A percentile compares a stretch with the other conserved stretches of the same genome.
These are phyloP conservation scores for Starmera caribaea DNA, from an alignment of 805 yeast genomes.

Conservation along the genomic window DNA sequence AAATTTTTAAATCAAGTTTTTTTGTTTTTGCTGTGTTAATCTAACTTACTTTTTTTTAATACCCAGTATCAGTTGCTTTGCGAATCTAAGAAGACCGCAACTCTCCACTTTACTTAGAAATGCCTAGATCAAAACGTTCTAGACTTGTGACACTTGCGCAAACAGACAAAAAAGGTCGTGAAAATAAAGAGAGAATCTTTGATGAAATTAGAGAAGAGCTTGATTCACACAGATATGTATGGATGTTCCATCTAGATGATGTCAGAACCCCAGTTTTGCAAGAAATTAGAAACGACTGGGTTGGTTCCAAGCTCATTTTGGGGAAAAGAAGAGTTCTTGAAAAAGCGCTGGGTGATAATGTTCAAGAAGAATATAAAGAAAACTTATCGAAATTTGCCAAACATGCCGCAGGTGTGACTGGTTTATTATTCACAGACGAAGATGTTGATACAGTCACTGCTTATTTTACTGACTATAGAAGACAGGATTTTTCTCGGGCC, in stretches of 20 bases:
- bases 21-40: no score
- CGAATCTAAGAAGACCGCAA: no score
- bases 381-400: slow-evolving; percentile 63
- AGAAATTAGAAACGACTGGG: slow-evolving; percentile 88
- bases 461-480: slow-evolving; percentile 73
- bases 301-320: slow-evolving; percentile 77
- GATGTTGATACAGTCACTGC: slow-evolving; percentile 77
- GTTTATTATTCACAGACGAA: slow-evolving; percentile 85
- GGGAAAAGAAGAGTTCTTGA: slow-evolving; percentile 92
- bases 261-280: slow-evolving; percentile 95
- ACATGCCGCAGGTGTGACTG: slow-evolving; percentile 68
- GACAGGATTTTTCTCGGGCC: slow-evolving; percentile 82
- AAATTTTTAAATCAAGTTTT: no score
- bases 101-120: no score
- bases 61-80: not conserved
- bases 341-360: slow-evolving; percentile 82
- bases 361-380: slow-evolving; percentile 86
- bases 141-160: slow-evolving; percentile 92
- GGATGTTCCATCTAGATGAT: slow-evolving; percentile 83
- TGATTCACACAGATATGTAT: slow-evolving; percentile 66
- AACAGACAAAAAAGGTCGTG: slow-evolving; percentile 92
- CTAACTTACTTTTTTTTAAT: no score
- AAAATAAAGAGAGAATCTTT: slow-evolving; percentile 82
- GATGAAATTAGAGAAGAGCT: slow-evolving; percentile 81
- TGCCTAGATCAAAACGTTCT: slow-evolving; percentile 98